Base-by-base conservation (phyloP, 306 rosid species). In the Carpinus fangiana region DNA sequence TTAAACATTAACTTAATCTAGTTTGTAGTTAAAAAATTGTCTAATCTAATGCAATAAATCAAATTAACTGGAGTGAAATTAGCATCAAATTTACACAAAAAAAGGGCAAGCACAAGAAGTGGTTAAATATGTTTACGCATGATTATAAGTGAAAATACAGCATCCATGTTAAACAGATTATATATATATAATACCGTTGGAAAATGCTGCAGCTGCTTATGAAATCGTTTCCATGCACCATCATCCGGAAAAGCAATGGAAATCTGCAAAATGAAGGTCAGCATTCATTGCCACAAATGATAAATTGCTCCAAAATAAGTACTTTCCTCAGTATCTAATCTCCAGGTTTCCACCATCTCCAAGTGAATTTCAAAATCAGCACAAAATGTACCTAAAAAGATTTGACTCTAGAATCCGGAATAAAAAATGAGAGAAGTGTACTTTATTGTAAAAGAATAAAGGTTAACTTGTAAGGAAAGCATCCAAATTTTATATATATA, bases 221-320 rank as follows among this genome's bases (percentile, higher is more conserved):
- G 94, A 85, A 95, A 95, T 86, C 99, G 86, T 84, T 95, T 95
- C 98, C 98, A 95, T 20, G 99, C 98, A 68, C 99, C 99, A 75
- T 95, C 99, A 78, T 95, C 99, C 12, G 99, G 99, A 90, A 95
- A 95, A 74, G 96, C 93, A 82, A 95, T 84, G 60, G 99, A 78
- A 79, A 95, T 88, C 99, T 95, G 90, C 57, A 73, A 56, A 50
- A 73, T 43, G 52, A 60, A 54, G 55, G 43, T 12, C 79, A 79
- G 11, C 76, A 68, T 46, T 43, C 48, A 68, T 54, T 13, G 11
- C 62, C 52, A 64, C 53, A 86, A 47, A 57, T 60, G 60, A 77
- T 60, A 82, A 66, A 72, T 23, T 4, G 23, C 17, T 21, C 18
- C 21, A 73, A 78, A 72, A 38, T 56, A 59, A 70, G 34, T 5